Evolutionary conservation across 2,329 filamentous ascomycete genomes (phyloP).

Genomic region (Exophiala mesophila): DNA sequence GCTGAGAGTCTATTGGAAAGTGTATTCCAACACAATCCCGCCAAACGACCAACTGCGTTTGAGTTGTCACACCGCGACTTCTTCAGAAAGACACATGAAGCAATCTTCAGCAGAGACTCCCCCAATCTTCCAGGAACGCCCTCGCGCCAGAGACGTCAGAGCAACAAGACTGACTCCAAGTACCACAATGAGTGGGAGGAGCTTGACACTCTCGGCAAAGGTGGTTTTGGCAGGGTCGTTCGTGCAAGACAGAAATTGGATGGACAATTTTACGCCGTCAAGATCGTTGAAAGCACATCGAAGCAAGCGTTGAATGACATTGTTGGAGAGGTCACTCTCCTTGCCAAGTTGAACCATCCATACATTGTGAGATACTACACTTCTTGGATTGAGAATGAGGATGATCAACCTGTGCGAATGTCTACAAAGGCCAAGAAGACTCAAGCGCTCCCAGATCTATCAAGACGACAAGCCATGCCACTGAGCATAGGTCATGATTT

Average conservation of each 20-base stretch:
- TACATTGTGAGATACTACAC: slow-evolving; percentile 87
- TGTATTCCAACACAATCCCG: slow-evolving; percentile 79
- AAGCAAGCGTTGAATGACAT: slow-evolving; percentile 58
- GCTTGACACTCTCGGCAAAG: slow-evolving; percentile 81
- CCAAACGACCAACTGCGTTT: slow-evolving; percentile 80
- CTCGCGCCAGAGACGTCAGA: slow-evolving; percentile 15
- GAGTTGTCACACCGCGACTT: slow-evolving; percentile 43
- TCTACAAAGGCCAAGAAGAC: not conserved
- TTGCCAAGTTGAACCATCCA: slow-evolving; percentile 91
- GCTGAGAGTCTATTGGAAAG: slow-evolving; percentile 75
- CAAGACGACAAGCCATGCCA: slow-evolving; percentile 10
- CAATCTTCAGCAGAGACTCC: slow-evolving; percentile 16
- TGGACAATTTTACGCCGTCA: slow-evolving; percentile 89
- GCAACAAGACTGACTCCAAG: slow-evolving; percentile 51
- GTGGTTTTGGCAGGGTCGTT: slow-evolving; percentile 93
- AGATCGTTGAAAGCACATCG: slow-evolving; percentile 85
- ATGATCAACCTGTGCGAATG: slow-evolving; percentile 13
- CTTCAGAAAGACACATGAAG: slow-evolving; percentile 20
- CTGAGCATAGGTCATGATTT: slow-evolving; percentile 69
- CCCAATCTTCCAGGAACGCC: slow-evolving; percentile 10
- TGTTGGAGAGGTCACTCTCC: slow-evolving; percentile 77
- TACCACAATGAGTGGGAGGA: slow-evolving; percentile 89
- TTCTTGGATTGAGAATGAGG: slow-evolving; percentile 71
- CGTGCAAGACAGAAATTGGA: slow-evolving; percentile 93
- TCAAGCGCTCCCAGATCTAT: slow-evolving; percentile 3